Evolutionary conservation across 2,329 filamentous ascomycete genomes (phyloP), one percentile per base, ranked within the genome.

Genomic region (Bipolaris zeicola): DNA sequence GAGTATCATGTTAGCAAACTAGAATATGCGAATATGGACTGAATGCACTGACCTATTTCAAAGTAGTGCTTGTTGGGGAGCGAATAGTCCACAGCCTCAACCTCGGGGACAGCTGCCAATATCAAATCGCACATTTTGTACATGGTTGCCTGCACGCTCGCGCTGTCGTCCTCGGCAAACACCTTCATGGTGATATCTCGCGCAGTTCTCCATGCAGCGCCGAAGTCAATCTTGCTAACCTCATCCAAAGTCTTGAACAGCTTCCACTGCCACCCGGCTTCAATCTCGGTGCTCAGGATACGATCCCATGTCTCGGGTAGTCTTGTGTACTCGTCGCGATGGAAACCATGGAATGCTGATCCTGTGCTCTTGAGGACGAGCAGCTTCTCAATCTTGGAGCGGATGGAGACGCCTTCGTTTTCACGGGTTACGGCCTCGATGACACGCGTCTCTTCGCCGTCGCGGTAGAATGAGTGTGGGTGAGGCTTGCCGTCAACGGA

Each of bases 51-150:
- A 92, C 87, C 90, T 77, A 98, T 89, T 79, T 98, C 94, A 73
- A 98, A 98, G 81, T 97, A 98, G 80, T 99, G 95, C 82, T 97
- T 98, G 83, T 99, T 99, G 10, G 95, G 95, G 70, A 99, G 83
- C 7, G 89, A 83, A 75, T 97, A 98, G 68, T 89, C 85, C 39
- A 95, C 91, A 20, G 83, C 82, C 42, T 89, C 85, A 20, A 92
- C 85, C 62, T 88, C 82, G 13, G 92, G 89, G 22, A 88, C 90
- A 20, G 83, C 86, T 7, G 85, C 89, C 50, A 99, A 82, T 65
- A 99, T 96, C 76, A 89, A 82, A 76, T 94, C 89, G 68, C 86
- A 88, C 94, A 99, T 99, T 82, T 97, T 96, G 82, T 97, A 99
- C 95, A 99, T 98, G 59, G 94, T 98, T 69, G 88, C 89, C 80